Evolutionary conservation across 2,329 filamentous ascomycete genomes (phyloP).

Genomic region (Tolypocladium tropicale): DNA sequence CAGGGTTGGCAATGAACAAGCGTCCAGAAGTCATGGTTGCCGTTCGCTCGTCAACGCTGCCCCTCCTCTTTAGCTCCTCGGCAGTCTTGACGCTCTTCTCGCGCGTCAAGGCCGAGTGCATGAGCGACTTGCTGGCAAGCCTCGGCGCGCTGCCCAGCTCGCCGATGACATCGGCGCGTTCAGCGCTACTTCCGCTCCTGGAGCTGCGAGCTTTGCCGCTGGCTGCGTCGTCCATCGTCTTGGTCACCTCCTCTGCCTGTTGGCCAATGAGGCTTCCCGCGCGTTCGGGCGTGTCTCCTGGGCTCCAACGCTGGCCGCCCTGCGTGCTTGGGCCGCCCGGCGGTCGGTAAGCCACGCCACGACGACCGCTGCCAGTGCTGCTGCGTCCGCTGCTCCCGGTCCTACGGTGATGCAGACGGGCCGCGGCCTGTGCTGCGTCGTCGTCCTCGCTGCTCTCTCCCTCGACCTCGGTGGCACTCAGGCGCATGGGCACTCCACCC

Average conservation of each 20-base stretch:
- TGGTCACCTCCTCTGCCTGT: conserved; percentile 18
- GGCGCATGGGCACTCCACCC: conserved; percentile 75
- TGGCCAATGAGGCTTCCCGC: conserved; percentile 40
- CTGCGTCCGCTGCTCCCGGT: conserved; percentile 69
- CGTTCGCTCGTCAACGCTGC: conserved; percentile 75
- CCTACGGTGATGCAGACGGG: conserved; percentile 53
- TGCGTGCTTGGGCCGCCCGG: conserved; percentile 35
- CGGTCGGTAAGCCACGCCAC: conserved; percentile 37
- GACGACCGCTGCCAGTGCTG: conserved; percentile 47
- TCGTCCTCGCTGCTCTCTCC: conserved; percentile 77
- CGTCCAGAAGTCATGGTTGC: conserved; percentile 64
- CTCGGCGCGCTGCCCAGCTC: conserved; percentile 40
- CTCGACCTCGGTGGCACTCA: conserved; percentile 93
- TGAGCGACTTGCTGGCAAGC: conserved; percentile 47
- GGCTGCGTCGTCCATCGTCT: conserved; percentile 27
- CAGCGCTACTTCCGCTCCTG: conserved; percentile 45
- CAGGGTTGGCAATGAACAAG: conserved; percentile 80
- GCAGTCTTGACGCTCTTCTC: conserved; percentile 57
- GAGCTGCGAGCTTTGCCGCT: conserved; percentile 41
- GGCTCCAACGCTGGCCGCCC: conserved; percentile 37
- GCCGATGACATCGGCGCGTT: conserved; percentile 49
- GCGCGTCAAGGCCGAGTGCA: conserved; percentile 47
- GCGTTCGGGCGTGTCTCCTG: conserved; percentile 45
- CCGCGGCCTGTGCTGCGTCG: conserved; percentile 32
- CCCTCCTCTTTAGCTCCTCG: conserved; percentile 64